Base-by-base conservation (phyloP, 495 filamentous ascomycete species). In the Evernia prunastri region DNA sequence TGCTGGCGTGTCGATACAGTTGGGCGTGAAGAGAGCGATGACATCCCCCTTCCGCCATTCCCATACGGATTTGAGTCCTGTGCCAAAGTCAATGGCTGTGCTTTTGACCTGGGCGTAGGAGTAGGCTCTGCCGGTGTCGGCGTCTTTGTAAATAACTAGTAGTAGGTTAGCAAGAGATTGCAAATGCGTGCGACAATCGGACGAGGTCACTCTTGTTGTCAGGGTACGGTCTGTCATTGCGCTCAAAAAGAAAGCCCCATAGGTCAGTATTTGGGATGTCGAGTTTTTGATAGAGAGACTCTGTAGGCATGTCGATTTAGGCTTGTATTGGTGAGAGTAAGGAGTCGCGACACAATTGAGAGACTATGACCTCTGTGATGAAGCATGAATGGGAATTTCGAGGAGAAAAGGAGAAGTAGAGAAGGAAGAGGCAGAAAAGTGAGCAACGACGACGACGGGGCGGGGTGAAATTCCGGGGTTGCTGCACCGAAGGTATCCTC, bases 21-120 rank as follows among this genome's bases (percentile, higher is more conserved):
- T 96, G 53, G 90, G 87, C 4, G 86, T 85, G 72, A 80, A 86
- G 47, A 93, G 74, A 10, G 81, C 85, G 9, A 94, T 74, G 8
- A 90, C 86, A 71, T 92, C 90, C 63, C 90, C 90, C 70, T 88
- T 92, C 65, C 82, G 80, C 89, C 91, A 97, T 54, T 85, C 79
- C 79, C 84, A 96, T 37, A 79, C 64, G n/a, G 81, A 78, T 70
- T 85, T 86, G 15, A 97, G 78, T 0, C 91, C 94, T 58, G 85
- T 84, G 33, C 91, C 94, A 69, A 97, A 95, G 29, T 86, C 82
- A 56, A 86, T 73, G 4, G 90, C 87, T 20, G 84, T 81, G 42
- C 77, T 76, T 63, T 83, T 86, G 36, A 89, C 73, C 53, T 88
- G 78, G n/a, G 80, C 77, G 76, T 84, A 94, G 61, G 86, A 96